Base-by-base conservation (phyloP, 441 rosid genomes). In the Bruguiera hainesii region DNA sequence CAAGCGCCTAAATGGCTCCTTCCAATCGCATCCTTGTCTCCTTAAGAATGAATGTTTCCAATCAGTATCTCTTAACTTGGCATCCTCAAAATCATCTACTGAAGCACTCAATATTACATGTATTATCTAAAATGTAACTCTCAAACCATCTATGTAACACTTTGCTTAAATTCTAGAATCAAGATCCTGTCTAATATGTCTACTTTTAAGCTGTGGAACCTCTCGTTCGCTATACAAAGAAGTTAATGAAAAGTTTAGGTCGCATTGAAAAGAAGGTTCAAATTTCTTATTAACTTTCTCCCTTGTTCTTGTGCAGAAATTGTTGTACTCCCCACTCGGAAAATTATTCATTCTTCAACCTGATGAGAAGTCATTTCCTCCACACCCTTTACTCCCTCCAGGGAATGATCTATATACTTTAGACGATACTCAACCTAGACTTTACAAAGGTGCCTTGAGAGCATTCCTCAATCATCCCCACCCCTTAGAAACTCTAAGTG, bases 261-360 rank as follows among this genome's bases (percentile, higher is more conserved):
- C 16, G 3, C 13, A 39, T 11, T 11, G 13, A 9, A 39, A 10
- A 2, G 46, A 39, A 39, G 46, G 4, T 30, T 56, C 23, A 21
- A 48, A 33, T 62, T 65, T 48, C 67, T 72, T 21, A 42, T 19
- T 19, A 56, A 61, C 37, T 30, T 48, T 56, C 3, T 25, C 19
- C 33, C 68, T 5, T 64, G 18, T 20, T n/a, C 21, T 56, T 61
- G 10, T 77, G 82, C 84, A 93, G 96, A 91, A 87, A 79, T 76
- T 85, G 23, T 31, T 94, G 73, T 91, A 94, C 70, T 77, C 96
- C 64, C 97, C 96, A 5, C 59, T 94, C 67, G 98, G 97, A 3
- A 89, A 87, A 82, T 6, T 87, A 57, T 84, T 87, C 78, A 88
- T 91, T 37, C 90, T 93, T 68, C 98, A 93, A 63, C 98, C 97